These are phyloP conservation scores for Colletotrichum truncatum DNA, from an alignment of 2,329 filamentous ascomycete genomes.

Conservation along the genomic window DNA sequence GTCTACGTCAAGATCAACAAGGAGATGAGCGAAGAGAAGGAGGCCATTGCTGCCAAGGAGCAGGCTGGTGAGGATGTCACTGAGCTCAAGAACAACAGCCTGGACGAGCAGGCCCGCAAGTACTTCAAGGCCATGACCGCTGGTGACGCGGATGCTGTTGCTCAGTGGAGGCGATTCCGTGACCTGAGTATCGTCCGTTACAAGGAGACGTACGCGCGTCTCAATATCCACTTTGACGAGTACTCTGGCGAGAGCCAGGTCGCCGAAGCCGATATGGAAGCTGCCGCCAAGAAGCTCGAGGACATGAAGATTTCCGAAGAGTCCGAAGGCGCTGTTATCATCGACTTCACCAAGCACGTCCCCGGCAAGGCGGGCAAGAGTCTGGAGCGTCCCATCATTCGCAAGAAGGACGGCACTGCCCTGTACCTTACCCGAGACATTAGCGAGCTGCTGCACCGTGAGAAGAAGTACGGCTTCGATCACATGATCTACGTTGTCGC, in stretches of 20 bases:
- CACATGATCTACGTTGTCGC: conserved; percentile 85
- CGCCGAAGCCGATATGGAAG: conserved; percentile 71
- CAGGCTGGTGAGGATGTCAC: conserved; percentile 60
- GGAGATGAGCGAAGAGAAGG: conserved; percentile 73
- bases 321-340: conserved; percentile 75
- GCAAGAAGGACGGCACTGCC: conserved; percentile 78
- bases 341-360: conserved; percentile 76
- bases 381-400: conserved; percentile 75
- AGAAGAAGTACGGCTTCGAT: conserved; percentile 62
- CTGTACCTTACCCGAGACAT: conserved; percentile 84
- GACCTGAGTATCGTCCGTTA: conserved; percentile 75
- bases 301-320: conserved; percentile 74
- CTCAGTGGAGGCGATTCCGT: conserved; percentile 72
- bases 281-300: conserved; percentile 68
- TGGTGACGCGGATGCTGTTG: conserved; percentile 67
- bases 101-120: conserved; percentile 79
- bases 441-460: conserved; percentile 74
- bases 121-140: conserved; percentile 80
- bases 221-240: conserved; percentile 77
- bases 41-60: conserved; percentile 67
- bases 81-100: conserved; percentile 60
- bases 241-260: conserved; percentile 83
- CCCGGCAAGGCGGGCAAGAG: conserved; percentile 74
- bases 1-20: conserved; percentile 83
- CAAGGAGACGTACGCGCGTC: conserved; percentile 72